Conservation (phyloP, 371 early-diverging fungal genomes). For the Rhizopus delemar region DNA sequence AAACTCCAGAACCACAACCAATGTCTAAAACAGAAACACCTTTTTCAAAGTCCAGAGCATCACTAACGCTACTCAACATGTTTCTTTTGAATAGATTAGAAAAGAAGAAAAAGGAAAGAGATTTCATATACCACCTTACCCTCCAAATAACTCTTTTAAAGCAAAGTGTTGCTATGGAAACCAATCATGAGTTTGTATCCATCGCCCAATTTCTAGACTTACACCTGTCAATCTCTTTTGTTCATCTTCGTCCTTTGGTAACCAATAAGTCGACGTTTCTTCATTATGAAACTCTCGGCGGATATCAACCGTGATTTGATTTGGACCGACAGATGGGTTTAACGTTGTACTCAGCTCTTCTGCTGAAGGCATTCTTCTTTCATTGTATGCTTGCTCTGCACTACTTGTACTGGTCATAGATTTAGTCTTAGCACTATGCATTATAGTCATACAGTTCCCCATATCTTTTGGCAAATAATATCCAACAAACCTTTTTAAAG, state of each 20-base stretch:
- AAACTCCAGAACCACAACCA: conserved; percentile 57
- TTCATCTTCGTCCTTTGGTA: conserved; percentile 34
- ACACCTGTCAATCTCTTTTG: conserved; percentile 26
- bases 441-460: too few relatives aligned
- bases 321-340: too few relatives aligned
- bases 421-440: too few relatives aligned
- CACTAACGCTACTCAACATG: conserved; percentile 10
- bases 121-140: conserved; percentile 24
- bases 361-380: too few relatives aligned
- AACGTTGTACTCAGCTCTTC: too few relatives aligned
- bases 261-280: conserved; percentile 24
- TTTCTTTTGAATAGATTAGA: conserved; percentile 8
- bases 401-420: too few relatives aligned
- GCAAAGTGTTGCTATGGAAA: conserved; percentile 40
- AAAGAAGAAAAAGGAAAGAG: too few relatives aligned
- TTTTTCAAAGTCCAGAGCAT: conserved; percentile 1
- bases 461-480: too few relatives aligned
- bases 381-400: too few relatives aligned
- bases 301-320: too few relatives aligned
- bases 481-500: too few relatives aligned
- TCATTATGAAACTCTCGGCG: conserved; percentile 22
- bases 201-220: not conserved
- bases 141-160: conserved; percentile 24
- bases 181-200: not conserved
- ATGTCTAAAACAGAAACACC: conserved; percentile 40